Base-by-base conservation (phyloP, 306 rosid species). In the Ochetophila trinervis region DNA sequence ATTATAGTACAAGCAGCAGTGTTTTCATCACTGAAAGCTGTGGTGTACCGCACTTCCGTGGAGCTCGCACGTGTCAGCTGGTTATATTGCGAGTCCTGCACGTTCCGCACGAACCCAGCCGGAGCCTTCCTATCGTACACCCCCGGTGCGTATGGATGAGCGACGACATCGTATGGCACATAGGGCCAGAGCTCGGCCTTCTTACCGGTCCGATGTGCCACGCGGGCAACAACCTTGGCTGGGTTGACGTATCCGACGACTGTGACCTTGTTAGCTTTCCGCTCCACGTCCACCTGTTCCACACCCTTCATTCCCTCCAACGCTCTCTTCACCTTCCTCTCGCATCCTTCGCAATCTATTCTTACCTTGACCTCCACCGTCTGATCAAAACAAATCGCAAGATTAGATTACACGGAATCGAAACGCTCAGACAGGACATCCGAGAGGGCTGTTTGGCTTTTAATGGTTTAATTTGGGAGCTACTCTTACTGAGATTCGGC, bases 291-390 rank as follows among this genome's bases (percentile, higher is more conserved):
- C 8, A 91, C 92, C 5, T 82, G 75, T 13, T 65, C 69, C 63
- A 91, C 97, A 0, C 97, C 97, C 63, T 80, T 90, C 97, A 90
- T 90, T 3, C 95, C 95, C 36, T 84, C 82, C 71, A 91, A 78
- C 0, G 92, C 74, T 5, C 75, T 86, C 73, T 47, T 82, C 80
- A 88, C 95, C 60, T 67, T 87, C 69, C 90, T 78, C 83, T 87
- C 95, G 37, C 97, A 90, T 4, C 97, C 97, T 68, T 91, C 95
- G 49, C 97, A 91, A 70, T 91, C 97, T 78, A 90, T 84, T 68
- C 85, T 86, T 78, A 91, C 90, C 77, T 82, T 90, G 60, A 90
- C 66, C 77, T 87, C 95, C 82, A 90, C 97, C 77, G 95, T 90
- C 90, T 90, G 85, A 59, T 63, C 22, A 15, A 17, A 37, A 34